These are phyloP conservation scores for Cladophialophora yegresii DNA, from an alignment of 2,329 filamentous ascomycete genomes.

Conservation along the genomic window DNA sequence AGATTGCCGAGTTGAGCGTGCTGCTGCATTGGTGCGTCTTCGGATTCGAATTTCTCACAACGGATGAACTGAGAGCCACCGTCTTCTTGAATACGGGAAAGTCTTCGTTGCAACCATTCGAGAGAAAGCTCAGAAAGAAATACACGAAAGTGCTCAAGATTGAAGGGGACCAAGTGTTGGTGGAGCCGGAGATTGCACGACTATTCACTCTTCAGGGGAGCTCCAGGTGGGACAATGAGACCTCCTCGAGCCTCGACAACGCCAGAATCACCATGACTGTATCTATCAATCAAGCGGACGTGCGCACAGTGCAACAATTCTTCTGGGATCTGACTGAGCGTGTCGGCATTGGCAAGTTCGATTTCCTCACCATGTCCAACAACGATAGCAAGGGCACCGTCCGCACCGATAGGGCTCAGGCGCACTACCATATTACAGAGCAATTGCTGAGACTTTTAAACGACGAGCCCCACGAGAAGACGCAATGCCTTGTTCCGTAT, in stretches of 20 bases:
- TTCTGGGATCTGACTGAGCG: constrained; percentile 5
- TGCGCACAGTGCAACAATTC: constrained; percentile 2
- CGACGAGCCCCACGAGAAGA: not conserved
- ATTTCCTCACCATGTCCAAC: constrained; percentile 3
- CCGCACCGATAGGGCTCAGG: not conserved
- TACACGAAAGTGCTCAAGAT: not conserved
- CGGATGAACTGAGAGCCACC: not conserved
- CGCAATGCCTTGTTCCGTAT: not conserved
- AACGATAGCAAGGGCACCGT: not conserved
- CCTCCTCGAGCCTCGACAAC: not conserved
- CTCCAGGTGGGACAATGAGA: not conserved
- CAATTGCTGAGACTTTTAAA: not conserved
- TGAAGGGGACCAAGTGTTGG: not conserved
- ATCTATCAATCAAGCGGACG: constrained; percentile 3
- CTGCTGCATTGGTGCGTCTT: constrained; percentile 6
- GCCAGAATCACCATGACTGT: constrained; percentile 2
- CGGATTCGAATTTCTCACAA: not conserved
- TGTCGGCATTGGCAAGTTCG: constrained; percentile 3
- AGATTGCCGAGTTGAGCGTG: constrained; percentile 4
- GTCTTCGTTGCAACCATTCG: not conserved
- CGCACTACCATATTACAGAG: not conserved
- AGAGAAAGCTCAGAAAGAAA: not conserved
- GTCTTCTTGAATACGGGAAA: not conserved
- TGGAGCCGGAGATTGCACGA: not conserved
- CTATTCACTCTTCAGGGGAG: not conserved